A percentile compares a stretch with the other conserved stretches of the same genome.
Conservation (phyloP, 495 filamentous ascomycete genomes). For the Pseudomonodictys pantanalensis region DNA sequence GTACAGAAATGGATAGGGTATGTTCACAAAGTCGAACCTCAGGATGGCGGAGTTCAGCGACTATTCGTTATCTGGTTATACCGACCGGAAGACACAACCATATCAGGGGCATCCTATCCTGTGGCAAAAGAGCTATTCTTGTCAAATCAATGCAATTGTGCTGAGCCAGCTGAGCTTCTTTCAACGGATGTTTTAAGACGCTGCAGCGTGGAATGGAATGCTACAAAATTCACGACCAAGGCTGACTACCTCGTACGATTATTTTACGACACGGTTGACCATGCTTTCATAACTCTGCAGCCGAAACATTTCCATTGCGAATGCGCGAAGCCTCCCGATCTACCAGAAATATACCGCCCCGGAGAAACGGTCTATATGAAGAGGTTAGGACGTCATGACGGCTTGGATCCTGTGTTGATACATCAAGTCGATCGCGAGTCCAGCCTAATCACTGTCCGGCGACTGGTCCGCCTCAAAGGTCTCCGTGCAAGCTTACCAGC, state of each 20-base stretch:
- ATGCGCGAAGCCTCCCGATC: conserved; percentile 24
- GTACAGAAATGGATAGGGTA: conserved; percentile 70
- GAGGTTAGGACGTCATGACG: conserved; percentile 1
- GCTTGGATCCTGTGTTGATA: conserved; percentile 57
- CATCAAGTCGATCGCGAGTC: conserved; percentile 43
- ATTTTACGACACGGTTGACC: conserved; percentile 55
- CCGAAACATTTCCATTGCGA: conserved; percentile 44
- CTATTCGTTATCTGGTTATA: conserved; percentile 74
- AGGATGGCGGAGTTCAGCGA: conserved; percentile 39
- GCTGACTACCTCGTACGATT: conserved; percentile 64
- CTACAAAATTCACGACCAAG: conserved; percentile 36
- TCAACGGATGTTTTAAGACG: conserved; percentile 51
- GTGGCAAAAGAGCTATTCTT: conserved; percentile 70
- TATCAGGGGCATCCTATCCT: conserved; percentile 62
- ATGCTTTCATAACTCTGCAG: conserved; percentile 54
- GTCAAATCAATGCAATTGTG: conserved; percentile 72
- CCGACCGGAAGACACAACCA: conserved; percentile 62
- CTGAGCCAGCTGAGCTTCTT: conserved; percentile 44
- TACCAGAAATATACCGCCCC: conserved; percentile 30
- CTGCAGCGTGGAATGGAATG: conserved; percentile 57
- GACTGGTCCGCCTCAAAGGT: conserved; percentile 46
- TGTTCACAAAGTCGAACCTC: conserved; percentile 51
- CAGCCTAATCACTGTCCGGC: conserved; percentile 44
- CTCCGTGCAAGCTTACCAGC: conserved; percentile 41
- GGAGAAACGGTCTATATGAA: conserved; percentile 58